Base-by-base conservation (phyloP, 768 basidiomycete species). In the Tricholoma saponaceum region DNA sequence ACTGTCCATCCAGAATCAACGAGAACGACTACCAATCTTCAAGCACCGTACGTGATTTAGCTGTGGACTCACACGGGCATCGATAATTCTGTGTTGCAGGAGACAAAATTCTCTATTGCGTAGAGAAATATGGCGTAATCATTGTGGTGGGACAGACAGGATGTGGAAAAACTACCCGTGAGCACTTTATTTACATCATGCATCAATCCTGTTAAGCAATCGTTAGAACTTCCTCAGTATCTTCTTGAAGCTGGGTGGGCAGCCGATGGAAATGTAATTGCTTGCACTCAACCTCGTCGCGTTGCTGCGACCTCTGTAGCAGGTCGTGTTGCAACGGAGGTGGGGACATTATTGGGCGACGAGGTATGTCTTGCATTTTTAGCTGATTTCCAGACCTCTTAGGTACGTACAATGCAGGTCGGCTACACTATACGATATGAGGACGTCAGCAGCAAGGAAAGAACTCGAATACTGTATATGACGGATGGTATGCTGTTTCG, bases 401-500 rank as follows among this genome's bases (percentile, higher is more conserved):
- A 28, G 52, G 18, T 51, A 30, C 13, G 18, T 51, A 30, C 13
- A 41, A 41, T 54, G 1, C 58, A 97, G 94, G 95, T 99, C 63
- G 97, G 97, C 6, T 99, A 99, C 69, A 91, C 91, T 5, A 98
- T 99, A 60, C 87, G 97, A 8, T 98, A 98, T 60, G 97, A 99
- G 69, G 93, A 97, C 63, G 85, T 96, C 53, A 91, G 88, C 65
- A 83, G 83, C 67, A 92, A 90, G 64, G 83, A 89, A 26, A 78
- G 84, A 53, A 98, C 97, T 1, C 82, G 92, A 25, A 92, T 99
- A 69, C 81, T 94, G 41, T 99, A 98, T 71, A 83, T 98, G 84
- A 99, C 97, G 30, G 97, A 99, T 70, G 97, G 97, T 46, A 95
- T 98, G 87, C 85, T 99, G 35, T 98, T 98, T 70, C 84, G 95